Percentiles rank a stretch among this genome's conserved stretches.
phyloP scores from a whole-genome alignment of 176 grass and related monocot genomes.

The Hordeum marinum region DNA sequence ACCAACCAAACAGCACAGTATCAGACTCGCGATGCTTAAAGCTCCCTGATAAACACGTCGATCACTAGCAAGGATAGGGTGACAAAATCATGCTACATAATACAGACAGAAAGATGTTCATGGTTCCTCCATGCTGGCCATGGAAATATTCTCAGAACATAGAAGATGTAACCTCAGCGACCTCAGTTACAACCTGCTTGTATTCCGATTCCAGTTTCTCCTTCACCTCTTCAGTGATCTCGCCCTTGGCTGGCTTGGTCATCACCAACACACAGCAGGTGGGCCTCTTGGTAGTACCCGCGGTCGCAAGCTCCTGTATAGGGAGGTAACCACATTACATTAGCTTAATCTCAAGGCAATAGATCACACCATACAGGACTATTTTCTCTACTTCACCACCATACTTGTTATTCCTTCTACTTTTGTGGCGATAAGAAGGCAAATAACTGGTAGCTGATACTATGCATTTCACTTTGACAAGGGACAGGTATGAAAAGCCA shows the following conservation, averaged over 20 bases:
- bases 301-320: constrained; percentile 71
- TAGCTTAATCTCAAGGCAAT: neutral
- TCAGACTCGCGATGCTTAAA: neutral
- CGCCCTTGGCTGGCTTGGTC: constrained; percentile 82
- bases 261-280: constrained; percentile 77
- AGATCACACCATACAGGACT: neutral
- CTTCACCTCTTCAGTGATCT: constrained; percentile 67
- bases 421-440: neutral
- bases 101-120: neutral
- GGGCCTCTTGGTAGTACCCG: constrained; percentile 78
- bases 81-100: constrained; percentile 10
- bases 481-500: no score
- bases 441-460: neutral
- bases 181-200: constrained; percentile 56
- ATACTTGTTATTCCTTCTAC: neutral
- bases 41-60: neutral
- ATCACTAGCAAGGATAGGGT: neutral
- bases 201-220: constrained; percentile 81
- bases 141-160: constrained; percentile 47
- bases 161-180: constrained; percentile 45
- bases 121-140: neutral
- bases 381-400: neutral
- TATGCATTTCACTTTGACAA: neutral
- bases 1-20: neutral
- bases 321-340: neutral